Evolutionary conservation across 2,329 filamentous ascomycete genomes (phyloP).

Genomic region (Fusarium decemcellulare): DNA sequence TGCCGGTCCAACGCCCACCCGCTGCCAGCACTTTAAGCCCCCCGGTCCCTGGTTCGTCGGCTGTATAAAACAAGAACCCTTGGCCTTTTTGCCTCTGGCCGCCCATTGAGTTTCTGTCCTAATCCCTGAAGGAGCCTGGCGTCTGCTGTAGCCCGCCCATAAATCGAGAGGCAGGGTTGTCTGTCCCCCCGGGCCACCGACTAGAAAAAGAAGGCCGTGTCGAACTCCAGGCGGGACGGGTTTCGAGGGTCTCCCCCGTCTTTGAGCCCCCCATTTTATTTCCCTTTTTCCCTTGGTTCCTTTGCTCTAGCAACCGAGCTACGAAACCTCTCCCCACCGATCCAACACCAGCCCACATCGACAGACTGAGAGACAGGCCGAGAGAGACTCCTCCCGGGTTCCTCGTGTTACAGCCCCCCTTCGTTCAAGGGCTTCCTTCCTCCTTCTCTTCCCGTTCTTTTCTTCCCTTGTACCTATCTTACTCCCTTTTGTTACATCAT

Average conservation of each 20-base stretch:
- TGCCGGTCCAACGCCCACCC: slow-evolving; percentile 18
- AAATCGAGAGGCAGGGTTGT: slow-evolving; percentile 37
- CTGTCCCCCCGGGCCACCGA: not conserved
- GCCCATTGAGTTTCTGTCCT: not conserved
- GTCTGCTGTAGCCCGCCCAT: not conserved
- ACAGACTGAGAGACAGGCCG: slow-evolving; percentile 27
- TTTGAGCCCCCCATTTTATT: not conserved
- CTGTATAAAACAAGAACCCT: not conserved
- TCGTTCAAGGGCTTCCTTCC: slow-evolving; percentile 30
- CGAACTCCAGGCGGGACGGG: not conserved
- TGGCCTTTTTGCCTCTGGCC: slow-evolving; percentile 20
- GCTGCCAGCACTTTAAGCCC: slow-evolving; percentile 40
- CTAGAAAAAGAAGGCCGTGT: slow-evolving; percentile 27
- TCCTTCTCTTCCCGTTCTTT: slow-evolving; percentile 27
- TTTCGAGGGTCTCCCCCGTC: not conserved
- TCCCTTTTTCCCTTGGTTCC: slow-evolving; percentile 5
- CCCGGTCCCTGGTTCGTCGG: slow-evolving; percentile 32
- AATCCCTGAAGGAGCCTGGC: slow-evolving; percentile 1
- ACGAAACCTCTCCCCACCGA: not conserved
- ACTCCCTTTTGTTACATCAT: slow-evolving; percentile 31
- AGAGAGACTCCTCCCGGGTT: slow-evolving; percentile 4
- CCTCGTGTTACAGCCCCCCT: slow-evolving; percentile 36
- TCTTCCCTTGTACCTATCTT: slow-evolving; percentile 11
- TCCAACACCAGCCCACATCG: slow-evolving; percentile 27
- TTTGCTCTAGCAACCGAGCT: slow-evolving; percentile 23